These are phyloP conservation scores for Citrus trifoliata DNA, from an alignment of 345 rosid genomes.

Conservation along the genomic window DNA sequence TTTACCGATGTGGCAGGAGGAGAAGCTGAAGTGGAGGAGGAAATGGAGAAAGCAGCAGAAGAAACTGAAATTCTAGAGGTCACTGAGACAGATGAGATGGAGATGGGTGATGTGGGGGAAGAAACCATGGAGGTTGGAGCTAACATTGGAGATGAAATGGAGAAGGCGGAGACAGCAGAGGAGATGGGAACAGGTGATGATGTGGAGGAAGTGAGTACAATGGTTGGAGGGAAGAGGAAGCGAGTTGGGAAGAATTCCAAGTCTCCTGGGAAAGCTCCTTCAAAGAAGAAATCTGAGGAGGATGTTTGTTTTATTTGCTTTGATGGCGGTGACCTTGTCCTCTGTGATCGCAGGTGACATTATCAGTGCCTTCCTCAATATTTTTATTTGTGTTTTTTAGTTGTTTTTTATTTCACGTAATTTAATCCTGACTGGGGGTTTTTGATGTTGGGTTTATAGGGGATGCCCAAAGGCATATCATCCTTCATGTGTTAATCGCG, in stretches of 20 bases:
- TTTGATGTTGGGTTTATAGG: conserved; percentile 39
- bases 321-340: conserved; percentile 95
- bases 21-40: conserved; percentile 2
- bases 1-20: conserved; percentile 23
- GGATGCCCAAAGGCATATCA: conserved; percentile 99
- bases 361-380: not conserved
- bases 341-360: conserved; percentile 92
- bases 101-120: conserved; percentile 22
- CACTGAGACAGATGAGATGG: conserved; percentile 29
- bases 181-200: conserved; percentile 30
- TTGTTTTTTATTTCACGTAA: conserved; percentile 2
- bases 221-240: conserved; percentile 68
- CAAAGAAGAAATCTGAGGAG: conserved; percentile 79
- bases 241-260: conserved; percentile 55
- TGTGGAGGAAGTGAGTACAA: conserved; percentile 47
- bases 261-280: conserved; percentile 37
- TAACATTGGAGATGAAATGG: conserved; percentile 29
- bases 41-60: not conserved
- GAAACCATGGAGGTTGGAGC: conserved; percentile 26
- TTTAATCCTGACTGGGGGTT: not conserved
- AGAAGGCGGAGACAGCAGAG: conserved; percentile 26
- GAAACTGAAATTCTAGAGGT: conserved; percentile 18
- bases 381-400: not conserved
- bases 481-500: conserved; percentile 84
- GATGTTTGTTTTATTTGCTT: conserved; percentile 97